Evolutionary conservation across 2,329 filamentous ascomycete species (phyloP), one percentile per base, ranked within the genome.

Genomic region (Fusarium liriodendri): DNA sequence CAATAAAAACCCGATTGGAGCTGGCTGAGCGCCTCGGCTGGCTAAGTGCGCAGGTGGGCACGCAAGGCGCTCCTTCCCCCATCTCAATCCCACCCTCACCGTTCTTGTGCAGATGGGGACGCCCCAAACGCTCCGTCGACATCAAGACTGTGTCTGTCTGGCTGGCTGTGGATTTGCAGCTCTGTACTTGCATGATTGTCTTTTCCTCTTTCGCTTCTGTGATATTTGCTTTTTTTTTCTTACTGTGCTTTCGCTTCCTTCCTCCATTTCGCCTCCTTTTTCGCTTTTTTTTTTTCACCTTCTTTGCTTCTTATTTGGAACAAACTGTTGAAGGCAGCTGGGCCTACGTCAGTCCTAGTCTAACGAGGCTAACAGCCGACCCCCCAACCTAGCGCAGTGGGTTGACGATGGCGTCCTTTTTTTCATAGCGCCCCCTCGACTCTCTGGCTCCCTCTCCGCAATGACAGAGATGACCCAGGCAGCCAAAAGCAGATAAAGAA

Each of bases 1-100:
- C 52, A 66, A 64, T 63, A 73, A 77, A 72, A 64, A 38, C 61
- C 75, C 71, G 71, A 77, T 76, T 76, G 74, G 75, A 62, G 67
- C 58, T 64, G 65, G 32, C 47, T 52, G 27, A 61, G 40, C 54
- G 66, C 54, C 68, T 62, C 63, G 69, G 61, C 57, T 62, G 33
- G 68, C 40, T 25, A 45, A 29, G 58, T 59, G 27, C n/a, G 20
- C 33, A 60, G 57, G 54, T 33, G 50, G 27, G 45, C 58, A 45
- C n/a, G 22, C 33, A 59, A 29, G 58, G 58, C 33, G 52, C 42
- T 38, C 42, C 66, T 57, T 71, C 37, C 33, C 45, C 42, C 59
- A 54, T 70, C 59, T 35, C 33, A 64, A 22, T 68, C 67, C 63
- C 63, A 63, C 67, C 52, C 64, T 78, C 76, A 77, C 76, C 71